A percentile compares a stretch with the other conserved stretches of the same genome.
Evolutionary conservation across 495 filamentous ascomycete species (phyloP).

Genomic region (Hypomontagnella monticulosa): DNA sequence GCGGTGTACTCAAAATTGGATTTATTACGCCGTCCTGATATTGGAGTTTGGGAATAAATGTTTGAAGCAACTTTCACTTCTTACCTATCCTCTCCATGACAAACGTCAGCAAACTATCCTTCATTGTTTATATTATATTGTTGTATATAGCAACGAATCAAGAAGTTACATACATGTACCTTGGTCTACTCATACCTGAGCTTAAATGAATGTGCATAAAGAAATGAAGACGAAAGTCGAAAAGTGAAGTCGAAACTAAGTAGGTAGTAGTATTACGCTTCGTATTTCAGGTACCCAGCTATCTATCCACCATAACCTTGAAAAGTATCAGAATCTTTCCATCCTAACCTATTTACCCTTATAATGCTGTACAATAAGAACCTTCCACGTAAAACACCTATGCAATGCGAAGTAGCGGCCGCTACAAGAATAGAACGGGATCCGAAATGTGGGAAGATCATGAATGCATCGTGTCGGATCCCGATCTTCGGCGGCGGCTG

Average conservation of each 20-base stretch:
- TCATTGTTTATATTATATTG: slow-evolving; percentile 22
- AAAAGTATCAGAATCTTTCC: slow-evolving; percentile 8
- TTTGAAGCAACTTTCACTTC: slow-evolving; percentile 25
- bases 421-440: slow-evolving; percentile 3
- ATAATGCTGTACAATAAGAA: slow-evolving; percentile 21
- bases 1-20: background rate
- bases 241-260: no score
- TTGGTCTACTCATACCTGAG: background rate
- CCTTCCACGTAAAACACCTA: slow-evolving; percentile 24
- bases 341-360: slow-evolving; percentile 12
- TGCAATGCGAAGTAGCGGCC: slow-evolving; percentile 29
- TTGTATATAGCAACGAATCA: slow-evolving; percentile 2
- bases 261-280: slow-evolving; percentile 9
- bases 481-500: background rate
- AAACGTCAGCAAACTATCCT: background rate
- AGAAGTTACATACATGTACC: slow-evolving; percentile 5
- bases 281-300: slow-evolving; percentile 11
- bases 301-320: slow-evolving; percentile 3
- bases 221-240: background rate
- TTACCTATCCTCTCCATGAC: background rate
- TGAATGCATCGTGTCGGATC: slow-evolving; percentile 9
- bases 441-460: slow-evolving; percentile 23
- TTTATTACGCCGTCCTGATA: background rate
- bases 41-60: background rate
- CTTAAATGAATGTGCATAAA: no score